These are phyloP conservation scores for Lactifluus volemus DNA, from an alignment of 768 basidiomycete species.

Conservation along the genomic window DNA sequence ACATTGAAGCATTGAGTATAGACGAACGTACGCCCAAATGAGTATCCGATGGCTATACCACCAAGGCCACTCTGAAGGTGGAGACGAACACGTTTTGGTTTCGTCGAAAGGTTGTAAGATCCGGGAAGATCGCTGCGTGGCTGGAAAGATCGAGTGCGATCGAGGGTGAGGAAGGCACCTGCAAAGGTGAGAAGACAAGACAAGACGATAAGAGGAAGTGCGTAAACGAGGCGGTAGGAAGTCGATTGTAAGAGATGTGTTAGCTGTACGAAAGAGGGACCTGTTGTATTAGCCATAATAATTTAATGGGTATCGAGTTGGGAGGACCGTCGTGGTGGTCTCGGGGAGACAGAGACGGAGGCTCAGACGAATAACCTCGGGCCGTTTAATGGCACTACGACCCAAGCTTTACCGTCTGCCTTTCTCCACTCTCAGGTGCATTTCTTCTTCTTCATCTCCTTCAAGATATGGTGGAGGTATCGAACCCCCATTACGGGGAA, in stretches of 20 bases:
- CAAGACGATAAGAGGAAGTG: slow-evolving; percentile 50
- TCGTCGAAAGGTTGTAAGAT: slow-evolving; percentile 12
- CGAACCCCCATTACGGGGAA: slow-evolving; percentile 67
- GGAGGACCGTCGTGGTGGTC: neutral
- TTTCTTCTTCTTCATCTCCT: neutral
- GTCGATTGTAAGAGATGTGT: slow-evolving; percentile 37
- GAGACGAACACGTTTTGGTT: slow-evolving; percentile 29
- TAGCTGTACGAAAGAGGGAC: slow-evolving; percentile 4
- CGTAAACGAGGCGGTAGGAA: slow-evolving; percentile 46
- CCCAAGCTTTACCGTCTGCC: neutral
- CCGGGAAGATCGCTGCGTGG: slow-evolving; percentile 31
- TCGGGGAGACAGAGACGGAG: too few species aligned
- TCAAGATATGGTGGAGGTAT: slow-evolving; percentile 37
- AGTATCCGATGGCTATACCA: slow-evolving; percentile 48
- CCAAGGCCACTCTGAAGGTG: slow-evolving; percentile 55
- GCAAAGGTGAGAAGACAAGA: slow-evolving; percentile 52
- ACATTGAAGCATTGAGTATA: slow-evolving; percentile 5
- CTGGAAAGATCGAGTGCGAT: slow-evolving; percentile 56
- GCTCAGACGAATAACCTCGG: neutral
- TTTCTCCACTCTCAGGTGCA: neutral
- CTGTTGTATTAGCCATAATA: slow-evolving; percentile 7
- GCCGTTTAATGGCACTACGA: neutral
- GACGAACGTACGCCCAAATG: slow-evolving; percentile 45
- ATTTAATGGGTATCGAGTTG: neutral
- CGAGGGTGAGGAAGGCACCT: slow-evolving; percentile 66